These are phyloP conservation scores for Trichoderma citrinoviride DNA, from an alignment of 2,329 filamentous ascomycete species.

Conservation along the genomic window DNA sequence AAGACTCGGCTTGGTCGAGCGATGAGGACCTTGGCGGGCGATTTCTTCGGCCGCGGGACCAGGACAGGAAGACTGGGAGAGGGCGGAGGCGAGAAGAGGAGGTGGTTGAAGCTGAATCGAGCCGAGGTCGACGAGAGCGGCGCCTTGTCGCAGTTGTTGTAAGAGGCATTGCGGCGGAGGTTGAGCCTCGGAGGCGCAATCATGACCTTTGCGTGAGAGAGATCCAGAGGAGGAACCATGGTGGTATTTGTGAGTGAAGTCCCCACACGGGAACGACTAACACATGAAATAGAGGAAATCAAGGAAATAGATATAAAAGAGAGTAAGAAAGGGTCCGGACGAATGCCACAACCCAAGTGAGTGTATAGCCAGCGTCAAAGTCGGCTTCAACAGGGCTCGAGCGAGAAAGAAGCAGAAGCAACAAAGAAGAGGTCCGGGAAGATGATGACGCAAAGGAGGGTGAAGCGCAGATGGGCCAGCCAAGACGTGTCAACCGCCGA, in stretches of 20 bases:
- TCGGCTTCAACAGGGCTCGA: neutral
- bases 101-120: slow-evolving; percentile 64
- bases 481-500: neutral
- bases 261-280: neutral
- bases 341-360: neutral
- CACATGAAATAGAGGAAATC: neutral
- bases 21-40: slow-evolving; percentile 45
- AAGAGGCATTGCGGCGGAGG: slow-evolving; percentile 57
- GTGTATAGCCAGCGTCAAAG: neutral
- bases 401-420: neutral
- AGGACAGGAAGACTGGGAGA: slow-evolving; percentile 70
- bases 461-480: neutral
- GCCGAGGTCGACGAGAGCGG: slow-evolving; percentile 60
- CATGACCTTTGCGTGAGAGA: slow-evolving; percentile 51
- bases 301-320: neutral
- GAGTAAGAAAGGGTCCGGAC: neutral
- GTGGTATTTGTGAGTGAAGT: slow-evolving; percentile 12
- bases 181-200: slow-evolving; percentile 56
- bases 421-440: neutral
- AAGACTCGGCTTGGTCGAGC: slow-evolving; percentile 57
- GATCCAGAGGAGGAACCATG: slow-evolving; percentile 49
- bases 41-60: slow-evolving; percentile 63
- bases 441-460: neutral
- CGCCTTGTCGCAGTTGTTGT: slow-evolving; percentile 50
- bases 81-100: slow-evolving; percentile 64